Percentiles rank a stretch among this genome's conserved stretches.
Conservation (phyloP, 257 asterid genomes). For the Knoxia roxburghii region DNA sequence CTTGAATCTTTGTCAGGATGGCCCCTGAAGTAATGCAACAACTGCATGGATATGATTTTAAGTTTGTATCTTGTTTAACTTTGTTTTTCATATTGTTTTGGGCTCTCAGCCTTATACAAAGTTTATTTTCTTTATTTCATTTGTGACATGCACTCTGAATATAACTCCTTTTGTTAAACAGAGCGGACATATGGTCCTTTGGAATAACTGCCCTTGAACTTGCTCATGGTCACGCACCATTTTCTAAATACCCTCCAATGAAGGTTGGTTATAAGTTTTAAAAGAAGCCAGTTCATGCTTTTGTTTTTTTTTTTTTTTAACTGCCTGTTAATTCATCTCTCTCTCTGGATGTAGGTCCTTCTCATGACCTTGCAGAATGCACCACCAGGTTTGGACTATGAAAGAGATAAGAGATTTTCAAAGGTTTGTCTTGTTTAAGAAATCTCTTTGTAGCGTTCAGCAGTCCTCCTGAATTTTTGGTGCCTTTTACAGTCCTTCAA, state of each 20-base stretch:
- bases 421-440: slow-evolving; percentile 55
- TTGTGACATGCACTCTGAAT: slow-evolving; percentile 25
- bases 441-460: slow-evolving; percentile 18
- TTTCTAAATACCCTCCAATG: slow-evolving; percentile 99
- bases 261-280: slow-evolving; percentile 47
- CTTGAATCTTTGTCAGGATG: slow-evolving; percentile 59
- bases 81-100: slow-evolving; percentile 8
- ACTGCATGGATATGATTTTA: slow-evolving; percentile 96
- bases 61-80: slow-evolving; percentile 43
- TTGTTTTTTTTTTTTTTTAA: background rate
- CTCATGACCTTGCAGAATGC: slow-evolving; percentile 99
- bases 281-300: slow-evolving; percentile 14
- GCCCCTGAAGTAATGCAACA: slow-evolving; percentile 99
- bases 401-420: slow-evolving; percentile 91
- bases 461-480: slow-evolving; percentile 27
- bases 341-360: slow-evolving; percentile 64
- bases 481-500: slow-evolving; percentile 69
- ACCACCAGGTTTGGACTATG: slow-evolving; percentile 98
- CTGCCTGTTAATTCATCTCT: background rate
- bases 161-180: slow-evolving; percentile 26
- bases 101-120: background rate
- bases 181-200: slow-evolving; percentile 99
- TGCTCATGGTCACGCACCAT: slow-evolving; percentile 99
- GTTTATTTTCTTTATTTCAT: slow-evolving; percentile 11
- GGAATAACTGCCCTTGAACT: slow-evolving; percentile 99